Conservation (phyloP, 2,329 filamentous ascomycete genomes). For the Colletotrichum noveboracense region DNA sequence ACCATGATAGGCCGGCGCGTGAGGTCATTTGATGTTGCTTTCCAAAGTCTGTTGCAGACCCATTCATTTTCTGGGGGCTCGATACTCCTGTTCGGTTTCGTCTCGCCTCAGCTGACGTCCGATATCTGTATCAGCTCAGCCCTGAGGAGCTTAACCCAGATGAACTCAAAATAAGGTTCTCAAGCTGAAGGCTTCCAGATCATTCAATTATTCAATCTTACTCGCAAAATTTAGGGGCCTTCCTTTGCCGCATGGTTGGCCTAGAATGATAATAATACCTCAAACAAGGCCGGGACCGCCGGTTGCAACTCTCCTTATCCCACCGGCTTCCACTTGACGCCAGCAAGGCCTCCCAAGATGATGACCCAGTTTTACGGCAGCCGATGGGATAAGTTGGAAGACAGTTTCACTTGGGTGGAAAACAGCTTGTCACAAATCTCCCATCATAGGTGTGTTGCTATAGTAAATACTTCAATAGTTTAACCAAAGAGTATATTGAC, state of each 20-base stretch:
- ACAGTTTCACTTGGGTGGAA: neutral
- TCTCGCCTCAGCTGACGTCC: neutral
- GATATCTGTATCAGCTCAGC: neutral
- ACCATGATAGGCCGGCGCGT: fast-evolving
- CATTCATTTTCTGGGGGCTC: neutral
- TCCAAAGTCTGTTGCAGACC: neutral
- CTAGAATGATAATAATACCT: neutral
- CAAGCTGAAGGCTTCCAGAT: neutral
- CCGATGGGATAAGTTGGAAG: neutral
- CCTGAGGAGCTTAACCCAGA: neutral
- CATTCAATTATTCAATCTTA: neutral
- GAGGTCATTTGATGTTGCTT: fast-evolving
- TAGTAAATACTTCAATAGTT: neutral
- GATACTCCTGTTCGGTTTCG: neutral
- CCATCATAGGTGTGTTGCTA: neutral
- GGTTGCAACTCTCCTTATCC: neutral
- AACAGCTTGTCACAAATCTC: neutral
- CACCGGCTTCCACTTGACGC: neutral
- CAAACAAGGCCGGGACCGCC: neutral
- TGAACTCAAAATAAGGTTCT: neutral
- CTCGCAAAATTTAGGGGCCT: neutral
- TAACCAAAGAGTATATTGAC: neutral
- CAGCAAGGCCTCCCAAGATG: neutral
- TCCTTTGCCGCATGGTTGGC: neutral
- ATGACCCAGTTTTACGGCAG: neutral